Evolutionary conservation across 2,329 filamentous ascomycete species (phyloP), one percentile per base, ranked within the genome.

Genomic region (Acarospora socialis): DNA sequence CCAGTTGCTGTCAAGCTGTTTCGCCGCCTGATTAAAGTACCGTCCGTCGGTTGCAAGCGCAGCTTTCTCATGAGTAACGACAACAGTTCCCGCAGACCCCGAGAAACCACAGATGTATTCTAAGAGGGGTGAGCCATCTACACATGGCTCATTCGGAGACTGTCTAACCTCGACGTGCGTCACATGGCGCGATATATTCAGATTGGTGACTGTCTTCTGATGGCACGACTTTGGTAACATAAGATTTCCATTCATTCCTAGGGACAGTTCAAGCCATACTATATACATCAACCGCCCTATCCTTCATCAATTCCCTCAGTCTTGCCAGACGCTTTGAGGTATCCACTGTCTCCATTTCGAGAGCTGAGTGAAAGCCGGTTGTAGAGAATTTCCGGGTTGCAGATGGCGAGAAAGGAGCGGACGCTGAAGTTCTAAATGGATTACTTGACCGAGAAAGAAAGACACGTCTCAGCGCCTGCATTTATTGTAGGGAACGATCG

Each of bases 181-280:
- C 90, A 53, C 83, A 93, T n/a, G 78, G 76, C 30, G 90, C 90
- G 55, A 94, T 94, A 57, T 98, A 98, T 61, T 98, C 90, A 44
- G 87, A 95, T 45, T 87, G 82, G 55, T 98, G 90, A 52, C 82
- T 87, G 55, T 98, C 90, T 69, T 95, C 90, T 20, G 87, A 94
- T 1, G 90, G 90, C 5, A 95, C 72, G 51, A 98, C 87, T 95
- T 52, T 30, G 33, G 33, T 44, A 44, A 40, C 45, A 48, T 63
- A 45, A 67, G 59, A 47, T 42, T 43, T 41, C 25, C 22, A 34
- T 37, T 34, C 33, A n/a, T 25, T 39, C 39, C 7, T 3, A 5
- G 29, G 28, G 15, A 20, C 12, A 26, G 53, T 33, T 16, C 15
- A 28, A 8, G 26, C 25, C 63, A 55, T 75, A 94, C 87, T 78